Conservation (phyloP, 75 land plant species). For the Larix kaempferi region DNA sequence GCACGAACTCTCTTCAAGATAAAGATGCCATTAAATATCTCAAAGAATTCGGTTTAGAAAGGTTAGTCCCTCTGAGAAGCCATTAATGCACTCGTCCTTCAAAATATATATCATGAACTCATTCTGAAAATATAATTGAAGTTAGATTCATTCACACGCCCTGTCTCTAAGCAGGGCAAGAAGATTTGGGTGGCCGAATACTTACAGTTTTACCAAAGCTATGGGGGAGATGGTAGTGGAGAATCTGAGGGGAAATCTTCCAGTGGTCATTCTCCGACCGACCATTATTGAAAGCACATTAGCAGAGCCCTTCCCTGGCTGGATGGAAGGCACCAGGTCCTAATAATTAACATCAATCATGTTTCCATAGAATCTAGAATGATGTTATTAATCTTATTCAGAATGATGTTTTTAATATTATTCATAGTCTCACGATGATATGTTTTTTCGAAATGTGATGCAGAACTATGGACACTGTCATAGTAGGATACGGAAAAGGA, state of each 20-base stretch:
- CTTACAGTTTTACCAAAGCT: constrained; percentile 67
- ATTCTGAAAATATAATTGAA: too few relatives aligned
- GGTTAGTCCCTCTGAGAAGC: too few relatives aligned
- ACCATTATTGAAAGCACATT: constrained; percentile 54
- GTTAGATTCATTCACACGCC: too few relatives aligned
- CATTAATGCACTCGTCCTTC: too few relatives aligned
- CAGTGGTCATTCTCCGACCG: constrained; percentile 52
- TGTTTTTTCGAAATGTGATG: background rate
- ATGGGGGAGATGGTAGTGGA: constrained; percentile 64
- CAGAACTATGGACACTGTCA: constrained; percentile 70
- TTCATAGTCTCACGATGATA: too few relatives aligned
- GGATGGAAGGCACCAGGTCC: constrained; percentile 67
- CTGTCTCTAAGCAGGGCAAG: constrained; percentile 26
- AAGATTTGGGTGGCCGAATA: constrained; percentile 64
- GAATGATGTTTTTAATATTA: too few relatives aligned
- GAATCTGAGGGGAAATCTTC: constrained; percentile 24
- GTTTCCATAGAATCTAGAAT: too few relatives aligned
- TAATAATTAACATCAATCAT: too few relatives aligned
- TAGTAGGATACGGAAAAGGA: constrained; percentile 66
- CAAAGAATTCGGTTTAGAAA: too few relatives aligned
- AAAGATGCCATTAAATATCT: background rate
- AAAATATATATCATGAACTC: background rate
- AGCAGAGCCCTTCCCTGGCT: constrained; percentile 59
- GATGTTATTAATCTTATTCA: too few relatives aligned
- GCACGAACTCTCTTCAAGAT: background rate